Percentiles rank a stretch among this genome's conserved stretches.
These are phyloP conservation scores for Telopea speciosissima DNA, from an alignment of 177 flowering plant genomes.

Conservation along the genomic window DNA sequence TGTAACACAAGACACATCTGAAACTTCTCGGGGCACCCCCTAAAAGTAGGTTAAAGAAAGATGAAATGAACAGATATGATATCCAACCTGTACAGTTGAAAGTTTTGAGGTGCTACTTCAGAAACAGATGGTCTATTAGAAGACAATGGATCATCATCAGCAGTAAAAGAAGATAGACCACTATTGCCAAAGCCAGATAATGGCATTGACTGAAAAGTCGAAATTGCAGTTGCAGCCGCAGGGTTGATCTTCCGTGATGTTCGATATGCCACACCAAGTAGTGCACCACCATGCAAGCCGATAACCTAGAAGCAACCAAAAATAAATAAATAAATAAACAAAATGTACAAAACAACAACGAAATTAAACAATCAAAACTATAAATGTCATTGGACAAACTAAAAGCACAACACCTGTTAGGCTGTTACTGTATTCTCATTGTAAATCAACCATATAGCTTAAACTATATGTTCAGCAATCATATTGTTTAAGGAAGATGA, in stretches of 20 bases:
- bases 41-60: background rate
- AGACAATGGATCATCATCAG: constrained; percentile 65
- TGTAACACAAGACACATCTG: background rate
- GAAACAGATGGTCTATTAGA: constrained; percentile 47
- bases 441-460: background rate
- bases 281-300: constrained; percentile 95
- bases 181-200: constrained; percentile 77
- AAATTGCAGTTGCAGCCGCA: constrained; percentile 82
- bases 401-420: background rate
- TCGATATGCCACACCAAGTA: constrained; percentile 91
- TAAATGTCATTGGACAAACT: background rate
- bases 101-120: constrained; percentile 78
- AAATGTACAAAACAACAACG: too few relatives aligned
- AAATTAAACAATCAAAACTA: background rate
- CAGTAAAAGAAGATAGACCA: constrained; percentile 62
- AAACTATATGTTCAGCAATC: background rate
- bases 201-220: constrained; percentile 90
- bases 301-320: constrained; percentile 42
- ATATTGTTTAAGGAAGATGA: background rate
- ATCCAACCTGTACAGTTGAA: constrained; percentile 81
- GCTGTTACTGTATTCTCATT: background rate
- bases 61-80: background rate
- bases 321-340: background rate
- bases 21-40: background rate
- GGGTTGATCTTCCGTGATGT: constrained; percentile 86